Evolutionary conservation across 2,329 filamentous ascomycete genomes (phyloP), one percentile per base, ranked within the genome.

Genomic region (Cladosporium sp.): DNA sequence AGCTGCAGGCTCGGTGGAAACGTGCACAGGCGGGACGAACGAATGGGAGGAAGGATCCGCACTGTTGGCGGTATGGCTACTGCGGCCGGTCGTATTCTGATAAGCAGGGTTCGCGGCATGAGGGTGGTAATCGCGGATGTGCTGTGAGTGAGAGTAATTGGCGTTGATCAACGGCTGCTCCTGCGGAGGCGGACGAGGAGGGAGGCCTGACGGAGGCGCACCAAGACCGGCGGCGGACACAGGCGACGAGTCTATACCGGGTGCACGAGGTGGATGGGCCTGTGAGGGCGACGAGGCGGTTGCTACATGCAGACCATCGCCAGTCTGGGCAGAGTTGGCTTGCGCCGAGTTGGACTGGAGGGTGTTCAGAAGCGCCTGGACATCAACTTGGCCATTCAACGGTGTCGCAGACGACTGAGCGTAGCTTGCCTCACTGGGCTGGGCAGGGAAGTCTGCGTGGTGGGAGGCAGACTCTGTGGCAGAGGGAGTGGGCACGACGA

Each of bases 91-190:
- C 30, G 37, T 49, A 8, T 25, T 72, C 61, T 67, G 71, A 51
- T 72, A 68, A 55, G 71, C 67, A 51, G 69, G 62, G 51, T 75
- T 71, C 51, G 74, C 71, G 55, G 72, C 77, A 66, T 80, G 77
- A 19, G 78, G 78, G 65, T 81, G 78, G 64, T 78, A 80, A 39
- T 77, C 77, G 63, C 78, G 74, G 59, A 80, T 78, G 66, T 80
- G 76, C 67, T 78, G 75, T 60, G 73, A 75, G 51, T 77, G 76
- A 39, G 73, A 72, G 68, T 79, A 80, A 62, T 78, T 78, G 43
- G 76, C 72, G 62, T 80, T 74, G 51, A 78, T 79, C 59, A 74
- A 69, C 56, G 75, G 75, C 67, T 77, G 76, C 60, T 79, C 78
- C 69, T 80, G 78, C 38, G 77, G 74, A 60, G 78, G 78, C 43